Percentiles rank a stretch among this genome's conserved stretches.
These are phyloP conservation scores for Xylona heveae DNA, from an alignment of 495 filamentous ascomycete genomes.

Conservation along the genomic window DNA sequence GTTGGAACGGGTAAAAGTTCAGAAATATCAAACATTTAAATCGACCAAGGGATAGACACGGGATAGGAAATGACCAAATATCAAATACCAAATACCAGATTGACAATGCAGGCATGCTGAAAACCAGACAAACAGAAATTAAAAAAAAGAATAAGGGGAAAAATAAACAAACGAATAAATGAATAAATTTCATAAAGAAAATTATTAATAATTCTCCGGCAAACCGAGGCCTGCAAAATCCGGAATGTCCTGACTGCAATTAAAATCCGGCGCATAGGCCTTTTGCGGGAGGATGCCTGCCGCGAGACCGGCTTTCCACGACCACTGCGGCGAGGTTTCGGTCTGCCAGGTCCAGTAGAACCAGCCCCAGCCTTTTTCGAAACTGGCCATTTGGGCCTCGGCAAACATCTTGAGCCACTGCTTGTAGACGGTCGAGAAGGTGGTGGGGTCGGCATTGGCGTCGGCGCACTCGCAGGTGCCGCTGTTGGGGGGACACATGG, in stretches of 20 bases:
- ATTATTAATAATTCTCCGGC: slow-evolving; percentile 44
- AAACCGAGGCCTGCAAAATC: slow-evolving; percentile 39
- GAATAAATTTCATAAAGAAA: background rate
- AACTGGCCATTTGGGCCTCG: slow-evolving; percentile 84
- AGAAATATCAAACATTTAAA: no score
- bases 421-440: slow-evolving; percentile 60
- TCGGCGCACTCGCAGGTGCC: slow-evolving; percentile 43
- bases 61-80: no score
- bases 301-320: slow-evolving; percentile 66
- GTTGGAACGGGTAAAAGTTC: no score
- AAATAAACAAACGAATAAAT: no score
- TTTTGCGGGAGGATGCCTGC: slow-evolving; percentile 67
- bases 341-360: slow-evolving; percentile 95
- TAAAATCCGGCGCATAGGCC: slow-evolving; percentile 55
- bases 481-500: slow-evolving; percentile 38
- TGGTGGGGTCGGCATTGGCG: slow-evolving; percentile 49
- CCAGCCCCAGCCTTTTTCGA: slow-evolving; percentile 87
- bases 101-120: no score
- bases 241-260: slow-evolving; percentile 47
- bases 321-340: slow-evolving; percentile 73
- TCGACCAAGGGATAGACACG: no score
- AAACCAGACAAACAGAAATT: no score
- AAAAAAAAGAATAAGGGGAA: no score
- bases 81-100: no score
- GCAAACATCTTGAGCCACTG: slow-evolving; percentile 74